Percentiles rank a stretch among this genome's conserved stretches.
Conservation (phyloP, 768 basidiomycete genomes). For the Imleria badia region DNA sequence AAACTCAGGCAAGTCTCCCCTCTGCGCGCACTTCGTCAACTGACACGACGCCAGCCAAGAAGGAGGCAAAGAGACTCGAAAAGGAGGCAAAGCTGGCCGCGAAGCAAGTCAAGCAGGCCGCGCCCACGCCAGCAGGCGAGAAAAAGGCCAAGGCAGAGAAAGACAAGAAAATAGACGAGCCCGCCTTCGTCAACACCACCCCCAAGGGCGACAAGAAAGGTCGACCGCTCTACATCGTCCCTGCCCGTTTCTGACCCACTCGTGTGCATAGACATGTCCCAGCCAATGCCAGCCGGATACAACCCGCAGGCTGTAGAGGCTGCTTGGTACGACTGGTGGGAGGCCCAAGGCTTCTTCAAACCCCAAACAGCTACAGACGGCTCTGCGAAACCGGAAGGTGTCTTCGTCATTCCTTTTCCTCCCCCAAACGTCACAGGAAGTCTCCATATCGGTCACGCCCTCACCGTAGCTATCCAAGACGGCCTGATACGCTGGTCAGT, state of each 20-base stretch:
- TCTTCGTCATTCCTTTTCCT: slow-evolving; percentile 85
- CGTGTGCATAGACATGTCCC: slow-evolving; percentile 63
- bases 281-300: slow-evolving; percentile 90
- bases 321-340: slow-evolving; percentile 99
- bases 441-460: slow-evolving; percentile 92
- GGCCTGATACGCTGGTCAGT: slow-evolving; percentile 81
- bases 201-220: slow-evolving; percentile 95
- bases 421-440: slow-evolving; percentile 97
- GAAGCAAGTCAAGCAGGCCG: slow-evolving; percentile 47
- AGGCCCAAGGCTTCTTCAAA: slow-evolving; percentile 84
- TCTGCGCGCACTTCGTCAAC: background rate
- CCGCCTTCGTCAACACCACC: slow-evolving; percentile 83
- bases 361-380: slow-evolving; percentile 64
- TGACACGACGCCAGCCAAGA: slow-evolving; percentile 56
- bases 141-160: slow-evolving; percentile 79
- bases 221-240: slow-evolving; percentile 26
- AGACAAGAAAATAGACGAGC: slow-evolving; percentile 67
- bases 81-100: slow-evolving; percentile 79
- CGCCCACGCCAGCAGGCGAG: slow-evolving; percentile 43
- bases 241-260: background rate
- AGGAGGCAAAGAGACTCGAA: slow-evolving; percentile 79
- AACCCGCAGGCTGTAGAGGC: slow-evolving; percentile 94
- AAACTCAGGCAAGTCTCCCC: slow-evolving; percentile 36
- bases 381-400: slow-evolving; percentile 57
- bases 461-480: slow-evolving; percentile 92